Evolutionary conservation across 1,284 basidiomycete species (phyloP).

Genomic region (Marasmius sp.): DNA sequence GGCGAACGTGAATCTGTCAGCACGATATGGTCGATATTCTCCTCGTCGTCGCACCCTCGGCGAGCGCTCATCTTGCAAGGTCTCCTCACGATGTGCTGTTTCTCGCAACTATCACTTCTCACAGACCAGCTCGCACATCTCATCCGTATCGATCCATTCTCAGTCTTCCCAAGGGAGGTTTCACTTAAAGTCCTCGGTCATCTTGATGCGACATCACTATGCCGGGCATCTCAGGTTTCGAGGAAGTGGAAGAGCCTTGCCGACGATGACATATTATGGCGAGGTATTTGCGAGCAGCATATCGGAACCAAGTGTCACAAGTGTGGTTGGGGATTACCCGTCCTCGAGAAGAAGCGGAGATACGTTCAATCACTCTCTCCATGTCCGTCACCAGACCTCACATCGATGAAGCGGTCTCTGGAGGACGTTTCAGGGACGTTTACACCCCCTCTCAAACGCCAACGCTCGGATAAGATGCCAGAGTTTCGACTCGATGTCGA

Average conservation of each 20-base stretch:
- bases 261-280: slow-evolving; percentile 93
- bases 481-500: slow-evolving; percentile 14
- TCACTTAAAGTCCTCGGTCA: slow-evolving; percentile 88
- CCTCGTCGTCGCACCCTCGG: slow-evolving; percentile 87
- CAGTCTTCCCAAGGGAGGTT: slow-evolving; percentile 88
- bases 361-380: slow-evolving; percentile 35
- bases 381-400: slow-evolving; percentile 34
- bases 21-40: slow-evolving; percentile 96
- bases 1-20: slow-evolving; percentile 90
- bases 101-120: slow-evolving; percentile 96
- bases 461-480: slow-evolving; percentile 33
- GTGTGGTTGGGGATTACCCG: slow-evolving; percentile 96
- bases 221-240: slow-evolving; percentile 93
- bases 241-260: slow-evolving; percentile 86
- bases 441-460: slow-evolving; percentile 51
- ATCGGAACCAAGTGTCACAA: slow-evolving; percentile 97
- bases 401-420: slow-evolving; percentile 37
- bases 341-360: slow-evolving; percentile 76
- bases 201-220: slow-evolving; percentile 94
- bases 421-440: slow-evolving; percentile 27
- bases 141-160: slow-evolving; percentile 95
- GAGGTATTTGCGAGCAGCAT: slow-evolving; percentile 97
- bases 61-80: slow-evolving; percentile 95
- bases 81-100: slow-evolving; percentile 99
- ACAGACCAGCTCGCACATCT: slow-evolving; percentile 89